Evolutionary conservation across 176 grass and related monocot genomes (phyloP).

Genomic region (Oryza australiensis): DNA sequence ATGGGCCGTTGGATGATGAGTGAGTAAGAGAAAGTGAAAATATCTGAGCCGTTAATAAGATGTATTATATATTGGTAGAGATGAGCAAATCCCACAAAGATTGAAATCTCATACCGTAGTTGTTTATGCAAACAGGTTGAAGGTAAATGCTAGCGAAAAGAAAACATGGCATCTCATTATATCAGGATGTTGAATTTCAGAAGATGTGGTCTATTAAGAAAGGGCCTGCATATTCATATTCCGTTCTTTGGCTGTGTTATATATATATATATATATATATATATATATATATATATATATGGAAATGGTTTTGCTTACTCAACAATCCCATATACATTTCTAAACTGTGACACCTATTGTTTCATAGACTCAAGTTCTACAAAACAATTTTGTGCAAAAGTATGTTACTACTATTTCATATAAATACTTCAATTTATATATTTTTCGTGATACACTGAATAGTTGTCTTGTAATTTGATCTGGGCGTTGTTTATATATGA

Average conservation of each 20-base stretch:
- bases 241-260: too few relatives aligned
- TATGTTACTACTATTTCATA: neutral
- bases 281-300: too few relatives aligned
- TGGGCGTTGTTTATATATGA: neutral
- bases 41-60: too few relatives aligned
- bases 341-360: neutral
- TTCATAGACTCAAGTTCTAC: too few relatives aligned
- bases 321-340: neutral
- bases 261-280: too few relatives aligned
- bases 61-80: too few relatives aligned
- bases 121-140: neutral
- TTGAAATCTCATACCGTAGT: too few relatives aligned
- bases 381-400: neutral
- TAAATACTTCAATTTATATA: neutral
- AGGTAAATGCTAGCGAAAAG: neutral
- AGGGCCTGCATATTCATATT: too few relatives aligned
- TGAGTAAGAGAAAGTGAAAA: too few relatives aligned
- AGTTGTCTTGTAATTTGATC: neutral
- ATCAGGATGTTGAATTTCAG: neutral
- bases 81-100: too few relatives aligned
- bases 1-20: too few relatives aligned
- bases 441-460: neutral
- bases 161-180: neutral
- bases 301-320: neutral
- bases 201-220: neutral